Base-by-base conservation (phyloP, 768 basidiomycete genomes). In the Panaeolus cyanescens region DNA sequence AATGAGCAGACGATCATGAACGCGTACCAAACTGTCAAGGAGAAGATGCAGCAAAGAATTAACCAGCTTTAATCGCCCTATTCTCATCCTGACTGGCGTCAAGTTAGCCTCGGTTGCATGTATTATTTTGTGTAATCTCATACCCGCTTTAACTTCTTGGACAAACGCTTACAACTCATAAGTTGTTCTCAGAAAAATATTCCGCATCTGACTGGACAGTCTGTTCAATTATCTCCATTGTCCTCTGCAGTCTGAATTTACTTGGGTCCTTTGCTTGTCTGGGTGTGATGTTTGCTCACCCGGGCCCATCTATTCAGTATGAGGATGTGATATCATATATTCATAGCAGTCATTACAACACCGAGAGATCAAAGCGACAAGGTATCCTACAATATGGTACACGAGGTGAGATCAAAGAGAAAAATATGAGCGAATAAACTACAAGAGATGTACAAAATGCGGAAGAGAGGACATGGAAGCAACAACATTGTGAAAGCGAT, bases 1-100 rank as follows among this genome's bases (percentile, higher is more conserved):
- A 98, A 99, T 81, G 97, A 99, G 78, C 95, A 97, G 78, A 96
- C 95, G 8, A 83, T 97, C 62, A 83, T 96, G 84, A 95, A 81
- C 70, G 96, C 96, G 31, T 97, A 96, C 80, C 88, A 92, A 79
- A 92, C 91, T 0, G 88, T 95, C 64, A 90, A 88, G 74, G 92
- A 93, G 70, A 88, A 86, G 79, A 86, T 95, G 77, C 87, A 90
- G 70, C 89, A 92, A 73, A 82, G 90, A 69, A 92, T 95, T 68
- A 86, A 89, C 30, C 90, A 91, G 67, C 79, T 92, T 61, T 93
- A 84, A 75, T 53, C 30, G 15, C 40, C 19, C 4, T 32, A 4
- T 9, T 32, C 33, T 25, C 40, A 15, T 50, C 25, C 30, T 28
- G 10, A 30, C 45, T 50, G 13, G 25, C 4, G 45, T 50, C 45